Evolutionary conservation across 1,284 basidiomycete species (phyloP).

Genomic region (Phylloporus sp.): DNA sequence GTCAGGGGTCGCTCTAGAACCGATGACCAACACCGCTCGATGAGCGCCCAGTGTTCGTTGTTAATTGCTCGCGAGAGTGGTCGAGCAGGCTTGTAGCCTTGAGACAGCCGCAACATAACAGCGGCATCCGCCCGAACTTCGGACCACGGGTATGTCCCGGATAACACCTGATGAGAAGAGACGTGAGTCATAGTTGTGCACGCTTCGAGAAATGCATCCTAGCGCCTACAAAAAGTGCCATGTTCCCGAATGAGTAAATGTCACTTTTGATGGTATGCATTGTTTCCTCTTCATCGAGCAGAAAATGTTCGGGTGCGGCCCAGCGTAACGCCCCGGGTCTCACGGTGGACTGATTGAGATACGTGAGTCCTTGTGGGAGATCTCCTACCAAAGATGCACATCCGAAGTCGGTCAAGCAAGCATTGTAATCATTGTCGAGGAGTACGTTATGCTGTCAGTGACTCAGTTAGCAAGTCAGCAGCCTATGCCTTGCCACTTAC

Average conservation of each 20-base stretch:
- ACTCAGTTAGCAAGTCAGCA: neutral
- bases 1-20: neutral
- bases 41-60: neutral
- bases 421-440: neutral
- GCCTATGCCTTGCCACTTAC: neutral
- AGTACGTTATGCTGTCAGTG: neutral
- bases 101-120: neutral
- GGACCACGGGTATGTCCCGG: neutral
- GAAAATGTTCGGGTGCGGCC: neutral
- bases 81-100: neutral
- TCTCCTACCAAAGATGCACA: neutral
- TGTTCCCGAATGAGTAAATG: neutral
- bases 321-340: neutral
- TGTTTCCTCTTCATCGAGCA: neutral
- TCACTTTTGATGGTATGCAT: neutral
- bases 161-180: neutral
- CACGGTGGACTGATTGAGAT: neutral
- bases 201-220: neutral
- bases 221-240: neutral
- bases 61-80: neutral
- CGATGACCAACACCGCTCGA: neutral
- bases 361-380: neutral
- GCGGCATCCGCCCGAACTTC: neutral
- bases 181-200: neutral
- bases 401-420: neutral